Conservation (phyloP, 2,329 filamentous ascomycete species). For the Alternaria hordeiaustralica region DNA sequence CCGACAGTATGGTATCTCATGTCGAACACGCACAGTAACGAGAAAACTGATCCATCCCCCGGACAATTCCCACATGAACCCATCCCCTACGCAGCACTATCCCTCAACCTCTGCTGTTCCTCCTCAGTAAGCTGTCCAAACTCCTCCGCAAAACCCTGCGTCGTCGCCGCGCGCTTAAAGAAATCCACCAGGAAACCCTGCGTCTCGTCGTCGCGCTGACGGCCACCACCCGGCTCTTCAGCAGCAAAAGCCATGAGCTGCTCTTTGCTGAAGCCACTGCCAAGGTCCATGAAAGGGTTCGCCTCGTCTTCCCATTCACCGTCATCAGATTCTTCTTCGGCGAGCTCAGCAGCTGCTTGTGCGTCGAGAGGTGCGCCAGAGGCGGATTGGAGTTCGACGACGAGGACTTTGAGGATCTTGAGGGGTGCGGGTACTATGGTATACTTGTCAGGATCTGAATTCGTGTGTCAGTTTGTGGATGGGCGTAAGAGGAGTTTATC, state of each 20-base stretch:
- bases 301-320: constrained; percentile 82
- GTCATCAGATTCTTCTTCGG: constrained; percentile 71
- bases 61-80: background rate
- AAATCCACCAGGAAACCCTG: constrained; percentile 84
- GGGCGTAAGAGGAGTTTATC: background rate
- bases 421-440: constrained; percentile 85
- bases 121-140: constrained; percentile 61
- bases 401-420: constrained; percentile 95
- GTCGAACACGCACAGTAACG: background rate
- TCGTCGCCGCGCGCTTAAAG: constrained; percentile 67
- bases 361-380: constrained; percentile 68
- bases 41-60: background rate
- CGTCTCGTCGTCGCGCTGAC: constrained; percentile 87
- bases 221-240: constrained; percentile 56
- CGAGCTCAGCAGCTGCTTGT: constrained; percentile 65
- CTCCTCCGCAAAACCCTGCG: constrained; percentile 61
- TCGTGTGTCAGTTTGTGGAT: constrained; percentile 19
- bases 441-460: constrained; percentile 81
- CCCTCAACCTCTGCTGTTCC: constrained; percentile 61
- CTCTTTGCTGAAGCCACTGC: constrained; percentile 56
- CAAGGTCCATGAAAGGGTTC: constrained; percentile 75
- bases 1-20: background rate
- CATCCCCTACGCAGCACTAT: constrained; percentile 30
- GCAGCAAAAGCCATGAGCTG: constrained; percentile 81
- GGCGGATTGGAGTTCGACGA: constrained; percentile 87